Conservation (phyloP, 2,329 filamentous ascomycete species). For the Didymella sp. region DNA sequence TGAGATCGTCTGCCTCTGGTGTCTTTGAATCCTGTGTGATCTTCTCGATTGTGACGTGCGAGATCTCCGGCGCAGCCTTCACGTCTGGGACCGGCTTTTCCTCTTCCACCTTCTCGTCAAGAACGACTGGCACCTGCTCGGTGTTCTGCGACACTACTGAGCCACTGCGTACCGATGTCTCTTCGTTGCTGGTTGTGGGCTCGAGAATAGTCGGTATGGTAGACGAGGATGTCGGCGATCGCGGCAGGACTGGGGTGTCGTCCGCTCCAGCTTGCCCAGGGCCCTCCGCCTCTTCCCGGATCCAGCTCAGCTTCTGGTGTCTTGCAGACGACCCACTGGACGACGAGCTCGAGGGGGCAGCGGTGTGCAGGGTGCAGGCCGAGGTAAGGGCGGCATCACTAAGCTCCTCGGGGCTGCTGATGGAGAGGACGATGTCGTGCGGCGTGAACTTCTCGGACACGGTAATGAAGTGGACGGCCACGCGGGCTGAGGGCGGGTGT, state of each 20-base stretch:
- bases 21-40: conserved; percentile 30
- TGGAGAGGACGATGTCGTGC: conserved; percentile 83
- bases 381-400: conserved; percentile 87
- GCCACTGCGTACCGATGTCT: conserved; percentile 13
- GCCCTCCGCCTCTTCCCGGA: conserved; percentile 91
- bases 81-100: conserved; percentile 18
- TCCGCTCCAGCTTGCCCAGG: conserved; percentile 49
- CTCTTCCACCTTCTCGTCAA: conserved; percentile 21
- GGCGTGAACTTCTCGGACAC: conserved; percentile 75
- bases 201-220: conserved; percentile 37
- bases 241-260: conserved; percentile 22
- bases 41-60: conserved; percentile 34
- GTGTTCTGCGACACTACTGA: conserved; percentile 23
- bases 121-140: conserved; percentile 26
- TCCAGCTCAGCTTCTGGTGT: conserved; percentile 82
- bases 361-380: conserved; percentile 87
- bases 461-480: conserved; percentile 72
- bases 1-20: conserved; percentile 28
- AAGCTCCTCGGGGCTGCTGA: conserved; percentile 76
- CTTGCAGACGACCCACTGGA: conserved; percentile 81
- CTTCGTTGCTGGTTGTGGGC: conserved; percentile 19
- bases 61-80: conserved; percentile 25
- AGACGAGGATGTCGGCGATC: conserved; percentile 33
- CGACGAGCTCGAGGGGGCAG: conserved; percentile 83
- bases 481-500: conserved; percentile 69